These are phyloP conservation scores for Peronospora destructor DNA, from an alignment of 352 stramenopile genomes.

Conservation along the genomic window DNA sequence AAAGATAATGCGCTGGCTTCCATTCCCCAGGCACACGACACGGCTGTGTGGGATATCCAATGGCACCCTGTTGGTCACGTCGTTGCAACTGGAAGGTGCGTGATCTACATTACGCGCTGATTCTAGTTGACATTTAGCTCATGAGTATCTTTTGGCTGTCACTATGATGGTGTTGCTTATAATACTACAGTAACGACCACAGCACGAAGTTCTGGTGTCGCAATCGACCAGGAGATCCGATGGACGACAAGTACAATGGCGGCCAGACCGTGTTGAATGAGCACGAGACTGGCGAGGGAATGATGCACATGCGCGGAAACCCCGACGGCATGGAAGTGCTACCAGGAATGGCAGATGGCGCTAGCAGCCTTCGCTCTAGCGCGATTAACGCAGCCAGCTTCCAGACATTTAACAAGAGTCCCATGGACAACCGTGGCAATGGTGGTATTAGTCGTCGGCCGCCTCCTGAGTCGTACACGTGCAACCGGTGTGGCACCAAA, in stretches of 20 bases:
- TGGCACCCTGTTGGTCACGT: constrained; percentile 96
- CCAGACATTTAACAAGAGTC: constrained; percentile 49
- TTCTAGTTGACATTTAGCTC: neutral
- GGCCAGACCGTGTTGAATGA: constrained; percentile 66
- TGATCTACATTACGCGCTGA: neutral
- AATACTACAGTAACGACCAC: constrained; percentile 85
- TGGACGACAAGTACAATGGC: constrained; percentile 88
- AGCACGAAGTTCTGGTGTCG: constrained; percentile 97
- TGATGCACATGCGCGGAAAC: constrained; percentile 20
- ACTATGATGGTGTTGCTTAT: neutral
- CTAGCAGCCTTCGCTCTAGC: constrained; percentile 47
- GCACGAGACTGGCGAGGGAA: constrained; percentile 39
- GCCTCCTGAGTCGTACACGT: constrained; percentile 81
- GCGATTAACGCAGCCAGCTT: constrained; percentile 71
- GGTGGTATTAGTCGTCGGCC: constrained; percentile 37
- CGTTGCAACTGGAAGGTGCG: constrained; percentile 88
- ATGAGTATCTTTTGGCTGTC: constrained; percentile 2
- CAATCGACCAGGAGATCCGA: constrained; percentile 88
- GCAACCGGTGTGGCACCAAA: constrained; percentile 80
- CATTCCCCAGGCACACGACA: constrained; percentile 92
- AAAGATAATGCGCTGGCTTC: constrained; percentile 79
- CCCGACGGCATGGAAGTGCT: constrained; percentile 42
- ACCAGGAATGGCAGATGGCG: constrained; percentile 60
- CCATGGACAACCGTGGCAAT: constrained; percentile 23
- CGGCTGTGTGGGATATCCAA: constrained; percentile 96